Conservation (phyloP, 2,329 filamentous ascomycete species). For the Aspergillus hiratsukae region DNA sequence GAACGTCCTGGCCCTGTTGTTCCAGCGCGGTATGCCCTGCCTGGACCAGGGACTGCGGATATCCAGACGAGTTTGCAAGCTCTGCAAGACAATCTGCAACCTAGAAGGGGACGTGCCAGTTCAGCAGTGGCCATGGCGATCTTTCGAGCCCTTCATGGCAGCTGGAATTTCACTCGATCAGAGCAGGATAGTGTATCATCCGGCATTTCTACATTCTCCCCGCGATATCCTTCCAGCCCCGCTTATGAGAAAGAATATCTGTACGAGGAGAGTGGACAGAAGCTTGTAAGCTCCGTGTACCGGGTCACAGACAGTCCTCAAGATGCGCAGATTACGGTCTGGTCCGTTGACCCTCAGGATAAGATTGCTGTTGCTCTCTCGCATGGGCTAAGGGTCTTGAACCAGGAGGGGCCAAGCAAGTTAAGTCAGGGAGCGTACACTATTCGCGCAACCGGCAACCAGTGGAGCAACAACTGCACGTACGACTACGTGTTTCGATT, state of each 20-base stretch:
- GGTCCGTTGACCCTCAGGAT: conserved; percentile 6
- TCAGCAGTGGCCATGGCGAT: conserved; percentile 61
- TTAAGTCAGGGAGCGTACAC: conserved; percentile 8
- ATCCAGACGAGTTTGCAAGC: conserved; percentile 46
- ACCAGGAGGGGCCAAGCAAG: not conserved
- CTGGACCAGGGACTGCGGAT: conserved; percentile 19
- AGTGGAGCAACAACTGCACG: not conserved
- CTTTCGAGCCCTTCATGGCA: conserved; percentile 66
- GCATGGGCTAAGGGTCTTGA: conserved; percentile 6
- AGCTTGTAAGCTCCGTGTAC: conserved; percentile 6
- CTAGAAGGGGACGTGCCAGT: conserved; percentile 40
- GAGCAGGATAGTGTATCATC: conserved; percentile 52
- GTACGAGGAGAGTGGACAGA: conserved; percentile 18
- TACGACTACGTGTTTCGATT: conserved; percentile 23
- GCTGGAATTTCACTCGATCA: conserved; percentile 54
- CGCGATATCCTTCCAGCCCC: conserved; percentile 52
- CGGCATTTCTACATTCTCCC: conserved; percentile 62
- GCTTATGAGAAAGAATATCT: conserved; percentile 35
- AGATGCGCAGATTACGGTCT: conserved; percentile 12
- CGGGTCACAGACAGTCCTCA: conserved; percentile 10
- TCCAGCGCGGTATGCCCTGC: conserved; percentile 49
- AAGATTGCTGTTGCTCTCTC: conserved; percentile 2
- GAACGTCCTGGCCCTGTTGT: conserved; percentile 43
- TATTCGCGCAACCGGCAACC: conserved; percentile 7
- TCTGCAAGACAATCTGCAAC: conserved; percentile 32